Evolutionary conservation across 306 rosid species (phyloP).

Genomic region (Rosa lucieae): DNA sequence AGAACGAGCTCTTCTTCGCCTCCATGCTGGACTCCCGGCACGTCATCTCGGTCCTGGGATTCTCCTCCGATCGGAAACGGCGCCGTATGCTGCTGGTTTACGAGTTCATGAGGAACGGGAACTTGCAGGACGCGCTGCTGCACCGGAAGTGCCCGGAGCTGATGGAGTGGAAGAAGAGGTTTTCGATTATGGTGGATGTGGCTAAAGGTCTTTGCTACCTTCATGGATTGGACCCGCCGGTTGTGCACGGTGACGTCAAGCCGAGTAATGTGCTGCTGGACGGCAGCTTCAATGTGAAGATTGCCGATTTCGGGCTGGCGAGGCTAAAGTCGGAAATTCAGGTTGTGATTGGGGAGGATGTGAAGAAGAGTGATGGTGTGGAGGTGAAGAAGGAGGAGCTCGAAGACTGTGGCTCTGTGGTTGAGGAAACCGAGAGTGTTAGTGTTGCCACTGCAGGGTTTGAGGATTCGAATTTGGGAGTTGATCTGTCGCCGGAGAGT

Average conservation of each 20-base stretch:
- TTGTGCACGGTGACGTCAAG: conserved; percentile 86
- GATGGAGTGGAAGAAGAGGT: conserved; percentile 63
- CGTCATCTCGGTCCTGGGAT: conserved; percentile 60
- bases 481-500: conserved; percentile 57
- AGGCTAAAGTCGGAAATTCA: conserved; percentile 46
- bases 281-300: conserved; percentile 45
- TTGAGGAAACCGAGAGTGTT: conserved; percentile 72
- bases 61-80: conserved; percentile 71
- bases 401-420: conserved; percentile 66
- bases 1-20: conserved; percentile 87
- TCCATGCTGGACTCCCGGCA: conserved; percentile 51
- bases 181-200: conserved; percentile 43
- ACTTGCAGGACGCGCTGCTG: conserved; percentile 85
- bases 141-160: conserved; percentile 65
- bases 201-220: conserved; percentile 68
- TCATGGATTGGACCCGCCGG: conserved; percentile 71
- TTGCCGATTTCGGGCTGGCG: conserved; percentile 88
- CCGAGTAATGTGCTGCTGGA: conserved; percentile 86
- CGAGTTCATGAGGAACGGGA: conserved; percentile 76
- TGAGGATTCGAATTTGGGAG: conserved; percentile 50
- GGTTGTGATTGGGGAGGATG: conserved; percentile 23
- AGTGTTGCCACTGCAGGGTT: conserved; percentile 45
- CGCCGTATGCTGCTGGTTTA: conserved; percentile 76
- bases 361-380: conserved; percentile 26
- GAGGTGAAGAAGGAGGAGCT: conserved; percentile 33